Evolutionary conservation across 2,329 filamentous ascomycete species (phyloP).

Genomic region (Aureobasidium leucospermi): DNA sequence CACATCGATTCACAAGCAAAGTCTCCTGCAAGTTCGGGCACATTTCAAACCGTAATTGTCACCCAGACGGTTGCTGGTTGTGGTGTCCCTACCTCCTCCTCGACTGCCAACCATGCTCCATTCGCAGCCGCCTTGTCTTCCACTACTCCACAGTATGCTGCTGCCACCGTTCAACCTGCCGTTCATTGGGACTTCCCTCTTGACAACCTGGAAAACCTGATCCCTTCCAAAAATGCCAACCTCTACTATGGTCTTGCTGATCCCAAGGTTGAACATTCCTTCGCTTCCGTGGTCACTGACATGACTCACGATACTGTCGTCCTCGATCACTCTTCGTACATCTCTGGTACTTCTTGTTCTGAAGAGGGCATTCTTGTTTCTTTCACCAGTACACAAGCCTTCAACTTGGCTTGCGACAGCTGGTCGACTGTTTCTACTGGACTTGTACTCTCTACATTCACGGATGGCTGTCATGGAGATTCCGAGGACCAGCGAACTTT

Average conservation of each 20-base stretch:
- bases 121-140: neutral
- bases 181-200: neutral
- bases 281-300: neutral
- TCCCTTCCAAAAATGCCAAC: neutral
- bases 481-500: neutral
- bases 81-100: neutral
- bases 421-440: neutral
- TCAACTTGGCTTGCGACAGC: neutral
- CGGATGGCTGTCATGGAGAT: neutral
- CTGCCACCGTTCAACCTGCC: neutral
- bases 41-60: neutral
- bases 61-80: conserved; percentile 1
- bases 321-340: neutral
- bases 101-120: neutral
- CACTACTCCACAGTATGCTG: neutral
- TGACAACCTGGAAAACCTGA: neutral
- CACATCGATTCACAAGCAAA: neutral
- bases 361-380: neutral
- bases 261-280: neutral
- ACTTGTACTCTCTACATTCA: neutral
- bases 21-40: neutral
- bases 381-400: neutral
- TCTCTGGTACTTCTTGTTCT: neutral
- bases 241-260: conserved; percentile 4
- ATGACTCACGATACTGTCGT: neutral